phyloP scores from a whole-genome alignment of 495 filamentous ascomycete species.

The Penicilliopsis zonata region DNA sequence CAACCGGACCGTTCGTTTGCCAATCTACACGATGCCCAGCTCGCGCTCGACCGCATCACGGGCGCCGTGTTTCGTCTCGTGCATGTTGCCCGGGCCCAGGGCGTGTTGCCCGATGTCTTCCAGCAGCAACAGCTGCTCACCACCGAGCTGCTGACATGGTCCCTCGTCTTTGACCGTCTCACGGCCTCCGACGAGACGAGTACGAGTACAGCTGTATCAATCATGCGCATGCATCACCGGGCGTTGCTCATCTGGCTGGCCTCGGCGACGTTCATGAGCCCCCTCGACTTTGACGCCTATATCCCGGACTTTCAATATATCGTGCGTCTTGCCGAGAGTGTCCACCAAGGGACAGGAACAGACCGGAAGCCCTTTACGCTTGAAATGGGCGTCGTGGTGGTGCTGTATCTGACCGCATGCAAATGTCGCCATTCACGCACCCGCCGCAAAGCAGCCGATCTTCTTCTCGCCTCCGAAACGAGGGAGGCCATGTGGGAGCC shows the following conservation, averaged over 20 bases:
- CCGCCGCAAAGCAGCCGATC: slow-evolving; percentile 9
- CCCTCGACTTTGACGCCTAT: slow-evolving; percentile 7
- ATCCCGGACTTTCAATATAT: slow-evolving; percentile 6
- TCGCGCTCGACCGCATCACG: slow-evolving; percentile 4
- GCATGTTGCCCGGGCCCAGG: slow-evolving; percentile 1
- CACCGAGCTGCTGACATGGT: slow-evolving; percentile 5
- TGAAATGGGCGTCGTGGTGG: slow-evolving; percentile 9
- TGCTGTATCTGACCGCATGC: slow-evolving; percentile 7
- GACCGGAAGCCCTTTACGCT: slow-evolving; percentile 4
- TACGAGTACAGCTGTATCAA: slow-evolving; percentile 6
- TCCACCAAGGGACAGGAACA: slow-evolving; percentile 1
- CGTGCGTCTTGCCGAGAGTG: slow-evolving; percentile 4
- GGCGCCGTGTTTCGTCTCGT: slow-evolving; percentile 4
- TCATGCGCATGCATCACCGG: slow-evolving; percentile 5
- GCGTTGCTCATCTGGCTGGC: slow-evolving; percentile 6
- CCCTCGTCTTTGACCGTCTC: slow-evolving; percentile 6
- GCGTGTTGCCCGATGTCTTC: not conserved
- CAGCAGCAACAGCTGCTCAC: slow-evolving; percentile 4
- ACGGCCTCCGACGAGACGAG: not conserved
- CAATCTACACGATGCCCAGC: slow-evolving; percentile 7
- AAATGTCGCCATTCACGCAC: slow-evolving; percentile 11
- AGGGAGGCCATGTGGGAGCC: slow-evolving; percentile 10
- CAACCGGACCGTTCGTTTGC: too few relatives aligned
- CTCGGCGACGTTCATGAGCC: slow-evolving; percentile 3
- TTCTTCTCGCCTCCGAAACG: slow-evolving; percentile 2